Conservation (phyloP, 768 basidiomycete species). For the Lactifluus hygrophoroides region DNA sequence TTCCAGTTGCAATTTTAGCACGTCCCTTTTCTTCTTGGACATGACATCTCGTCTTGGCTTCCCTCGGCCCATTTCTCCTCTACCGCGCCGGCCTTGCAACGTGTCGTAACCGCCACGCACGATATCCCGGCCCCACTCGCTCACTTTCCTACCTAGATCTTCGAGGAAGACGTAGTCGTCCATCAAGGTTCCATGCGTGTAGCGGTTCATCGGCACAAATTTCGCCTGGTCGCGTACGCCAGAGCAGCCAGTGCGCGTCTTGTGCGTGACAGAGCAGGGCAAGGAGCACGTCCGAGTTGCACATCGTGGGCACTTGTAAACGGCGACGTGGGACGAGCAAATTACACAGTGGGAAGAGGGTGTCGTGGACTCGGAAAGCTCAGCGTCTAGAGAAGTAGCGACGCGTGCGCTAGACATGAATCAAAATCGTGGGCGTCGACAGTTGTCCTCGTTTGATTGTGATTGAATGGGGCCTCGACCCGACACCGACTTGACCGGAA, state of each 20-base stretch:
- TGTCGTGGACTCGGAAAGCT: constrained; percentile 17
- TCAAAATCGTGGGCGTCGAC: not conserved
- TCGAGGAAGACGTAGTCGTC: constrained; percentile 84
- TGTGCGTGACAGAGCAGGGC: constrained; percentile 61
- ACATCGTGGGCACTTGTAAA: constrained; percentile 79
- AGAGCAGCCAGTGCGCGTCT: constrained; percentile 48
- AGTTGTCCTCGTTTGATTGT: too few relatives aligned
- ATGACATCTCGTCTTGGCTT: constrained; percentile 24
- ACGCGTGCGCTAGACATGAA: not conserved
- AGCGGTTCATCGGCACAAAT: constrained; percentile 76
- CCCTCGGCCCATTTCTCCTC: constrained; percentile 27
- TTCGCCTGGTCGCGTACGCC: constrained; percentile 66
- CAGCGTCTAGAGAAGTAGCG: not conserved
- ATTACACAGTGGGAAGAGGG: constrained; percentile 12
- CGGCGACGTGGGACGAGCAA: constrained; percentile 28
- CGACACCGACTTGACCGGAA: too few relatives aligned
- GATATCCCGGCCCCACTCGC: constrained; percentile 66
- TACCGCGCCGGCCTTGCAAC: constrained; percentile 23
- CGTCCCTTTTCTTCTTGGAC: constrained; percentile 51
- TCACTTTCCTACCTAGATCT: constrained; percentile 67
- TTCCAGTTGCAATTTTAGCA: constrained; percentile 61
- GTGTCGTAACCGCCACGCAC: constrained; percentile 48
- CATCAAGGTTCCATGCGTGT: constrained; percentile 82
- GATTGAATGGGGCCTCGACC: too few relatives aligned
- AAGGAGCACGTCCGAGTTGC: constrained; percentile 63